phyloP scores from a whole-genome alignment of 2,329 filamentous ascomycete genomes.

The Lasiodiplodia sp. region DNA sequence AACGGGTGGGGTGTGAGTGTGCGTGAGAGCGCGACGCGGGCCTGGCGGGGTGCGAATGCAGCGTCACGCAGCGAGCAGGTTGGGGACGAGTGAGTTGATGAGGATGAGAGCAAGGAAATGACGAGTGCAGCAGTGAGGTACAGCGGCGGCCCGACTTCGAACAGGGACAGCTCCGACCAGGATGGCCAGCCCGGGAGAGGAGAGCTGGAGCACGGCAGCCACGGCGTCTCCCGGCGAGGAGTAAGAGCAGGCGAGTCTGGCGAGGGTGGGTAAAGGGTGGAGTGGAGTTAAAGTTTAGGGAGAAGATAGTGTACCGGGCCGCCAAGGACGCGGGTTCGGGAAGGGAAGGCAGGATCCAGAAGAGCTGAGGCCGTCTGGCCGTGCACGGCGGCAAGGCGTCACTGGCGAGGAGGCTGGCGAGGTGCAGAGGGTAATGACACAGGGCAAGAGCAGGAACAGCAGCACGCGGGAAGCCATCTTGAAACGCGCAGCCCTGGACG shows the following conservation, averaged over 20 bases:
- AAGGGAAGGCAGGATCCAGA: conserved; percentile 9
- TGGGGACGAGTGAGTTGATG: neutral
- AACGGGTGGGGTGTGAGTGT: neutral
- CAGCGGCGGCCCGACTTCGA: conserved; percentile 11
- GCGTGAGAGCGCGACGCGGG: neutral
- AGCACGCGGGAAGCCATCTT: neutral
- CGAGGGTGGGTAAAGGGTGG: conserved; percentile 9
- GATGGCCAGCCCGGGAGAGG: neutral
- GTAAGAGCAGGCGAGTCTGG: conserved; percentile 1
- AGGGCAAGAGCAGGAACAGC: neutral
- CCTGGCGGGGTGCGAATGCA: neutral
- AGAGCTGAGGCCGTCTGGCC: conserved; percentile 4
- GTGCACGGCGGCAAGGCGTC: conserved; percentile 17
- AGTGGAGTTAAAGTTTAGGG: conserved; percentile 29
- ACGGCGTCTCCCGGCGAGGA: neutral
- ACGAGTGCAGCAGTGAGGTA: conserved; percentile 1
- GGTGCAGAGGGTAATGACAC: neutral
- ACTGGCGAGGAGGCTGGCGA: conserved; percentile 1
- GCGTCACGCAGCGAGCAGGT: neutral
- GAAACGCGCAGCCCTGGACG: neutral
- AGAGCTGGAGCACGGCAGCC: neutral
- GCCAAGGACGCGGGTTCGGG: conserved; percentile 12
- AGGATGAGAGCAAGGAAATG: neutral
- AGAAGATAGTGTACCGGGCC: conserved; percentile 22
- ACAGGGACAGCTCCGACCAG: neutral